phyloP scores from a whole-genome alignment of 129 eudicot species.

The Flaveria brownii region DNA sequence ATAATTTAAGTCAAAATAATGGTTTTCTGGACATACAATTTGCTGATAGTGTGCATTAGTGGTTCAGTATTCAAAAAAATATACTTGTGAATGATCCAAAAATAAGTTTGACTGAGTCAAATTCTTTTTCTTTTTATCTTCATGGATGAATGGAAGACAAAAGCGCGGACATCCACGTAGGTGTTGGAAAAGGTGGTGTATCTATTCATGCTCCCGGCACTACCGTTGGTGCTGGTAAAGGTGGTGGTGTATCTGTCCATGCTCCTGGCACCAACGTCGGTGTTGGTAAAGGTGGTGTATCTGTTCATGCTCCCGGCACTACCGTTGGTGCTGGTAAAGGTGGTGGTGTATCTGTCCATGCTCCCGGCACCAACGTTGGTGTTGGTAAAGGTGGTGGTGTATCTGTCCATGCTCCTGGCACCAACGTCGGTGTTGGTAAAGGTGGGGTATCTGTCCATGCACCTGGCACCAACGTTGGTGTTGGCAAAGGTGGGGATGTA shows the following conservation, averaged over 20 bases:
- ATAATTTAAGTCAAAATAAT: too few species aligned
- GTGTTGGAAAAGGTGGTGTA: constrained; percentile 33
- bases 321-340: constrained; percentile 41
- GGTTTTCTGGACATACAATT: constrained; percentile 2
- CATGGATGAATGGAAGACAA: constrained; percentile 47
- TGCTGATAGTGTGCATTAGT: background rate
- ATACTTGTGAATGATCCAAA: background rate
- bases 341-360: constrained; percentile 39
- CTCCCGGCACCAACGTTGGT: constrained; percentile 26
- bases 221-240: constrained; percentile 38
- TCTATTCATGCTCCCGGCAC: constrained; percentile 32
- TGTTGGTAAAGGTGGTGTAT: constrained; percentile 31
- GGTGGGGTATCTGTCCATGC: constrained; percentile 34
- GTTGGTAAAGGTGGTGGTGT: constrained; percentile 42
- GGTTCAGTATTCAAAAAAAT: too few species aligned
- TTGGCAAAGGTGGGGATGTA: constrained; percentile 28
- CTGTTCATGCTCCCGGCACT: constrained; percentile 32
- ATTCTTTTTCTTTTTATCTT: background rate
- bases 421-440: constrained; percentile 29
- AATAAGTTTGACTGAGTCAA: background rate
- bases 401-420: constrained; percentile 36
- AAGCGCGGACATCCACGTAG: constrained; percentile 39
- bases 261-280: constrained; percentile 27
- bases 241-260: constrained; percentile 42
- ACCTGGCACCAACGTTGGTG: constrained; percentile 38